Conservation (phyloP, 1,284 basidiomycete genomes). For the Austropuccinia psidii region DNA sequence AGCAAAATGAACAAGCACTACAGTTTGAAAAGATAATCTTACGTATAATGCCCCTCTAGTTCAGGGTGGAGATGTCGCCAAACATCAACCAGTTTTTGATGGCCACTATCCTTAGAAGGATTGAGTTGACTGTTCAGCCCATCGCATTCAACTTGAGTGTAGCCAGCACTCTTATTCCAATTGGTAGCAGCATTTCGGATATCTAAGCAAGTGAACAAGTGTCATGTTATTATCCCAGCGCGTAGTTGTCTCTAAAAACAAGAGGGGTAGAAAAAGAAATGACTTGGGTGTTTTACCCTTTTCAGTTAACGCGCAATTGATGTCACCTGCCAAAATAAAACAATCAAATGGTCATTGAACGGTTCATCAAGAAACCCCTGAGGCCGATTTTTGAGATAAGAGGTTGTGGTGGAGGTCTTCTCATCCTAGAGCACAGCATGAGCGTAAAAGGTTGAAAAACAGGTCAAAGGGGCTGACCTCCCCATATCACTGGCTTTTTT, state of each 20-base stretch:
- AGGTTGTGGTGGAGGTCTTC: neutral
- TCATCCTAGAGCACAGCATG: too few relatives aligned
- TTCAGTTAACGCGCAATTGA: slow-evolving; percentile 32
- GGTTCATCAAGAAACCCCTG: too few relatives aligned
- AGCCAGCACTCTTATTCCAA: slow-evolving; percentile 34
- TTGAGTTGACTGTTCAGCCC: slow-evolving; percentile 23
- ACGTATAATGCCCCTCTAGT: slow-evolving; percentile 30
- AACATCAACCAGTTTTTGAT: slow-evolving; percentile 23
- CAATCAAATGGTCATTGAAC: too few relatives aligned
- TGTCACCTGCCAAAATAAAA: slow-evolving; percentile 4
- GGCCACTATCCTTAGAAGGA: slow-evolving; percentile 2
- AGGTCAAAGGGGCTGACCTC: slow-evolving; percentile 1
- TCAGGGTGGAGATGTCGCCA: slow-evolving; percentile 28
- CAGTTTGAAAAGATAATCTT: neutral
- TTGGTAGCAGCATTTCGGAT: slow-evolving; percentile 22
- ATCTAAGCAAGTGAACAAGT: neutral
- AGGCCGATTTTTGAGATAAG: neutral
- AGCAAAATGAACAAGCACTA: neutral
- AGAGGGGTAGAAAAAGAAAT: too few relatives aligned
- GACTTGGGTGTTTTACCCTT: slow-evolving; percentile 6
- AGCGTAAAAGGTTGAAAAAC: too few relatives aligned
- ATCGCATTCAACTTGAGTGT: slow-evolving; percentile 32
- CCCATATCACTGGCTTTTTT: slow-evolving; percentile 27
- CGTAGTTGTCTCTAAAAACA: too few relatives aligned
- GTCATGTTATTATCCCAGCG: too few relatives aligned